A percentile compares a stretch with the other conserved stretches of the same genome.
These are phyloP conservation scores for Pythium volutum DNA, from an alignment of 352 stramenopile species.

Conservation along the genomic window DNA sequence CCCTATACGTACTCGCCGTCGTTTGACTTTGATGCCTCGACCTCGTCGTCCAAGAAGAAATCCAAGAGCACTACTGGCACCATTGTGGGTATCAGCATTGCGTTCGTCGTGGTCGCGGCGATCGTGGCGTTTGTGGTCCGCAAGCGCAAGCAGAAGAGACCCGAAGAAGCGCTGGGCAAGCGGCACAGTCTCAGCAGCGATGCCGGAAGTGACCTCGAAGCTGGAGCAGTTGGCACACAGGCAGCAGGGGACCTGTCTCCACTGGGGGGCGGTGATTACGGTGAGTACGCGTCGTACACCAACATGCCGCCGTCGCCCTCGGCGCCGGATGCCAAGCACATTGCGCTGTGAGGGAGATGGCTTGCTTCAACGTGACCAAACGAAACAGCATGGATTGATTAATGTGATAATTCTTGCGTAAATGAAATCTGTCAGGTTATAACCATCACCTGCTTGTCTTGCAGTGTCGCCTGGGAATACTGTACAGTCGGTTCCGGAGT, in stretches of 20 bases:
- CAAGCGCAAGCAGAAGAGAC: constrained; percentile 1
- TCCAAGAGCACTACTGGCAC: background rate
- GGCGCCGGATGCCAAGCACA: background rate
- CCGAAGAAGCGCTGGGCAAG: background rate
- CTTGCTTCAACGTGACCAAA: too few relatives aligned
- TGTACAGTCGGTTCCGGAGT: too few relatives aligned
- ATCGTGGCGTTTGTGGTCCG: background rate
- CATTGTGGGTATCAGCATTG: background rate
- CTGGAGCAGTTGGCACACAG: background rate
- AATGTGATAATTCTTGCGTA: too few relatives aligned
- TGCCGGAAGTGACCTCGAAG: background rate
- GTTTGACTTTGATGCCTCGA: constrained; percentile 1
- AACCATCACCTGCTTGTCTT: too few relatives aligned
- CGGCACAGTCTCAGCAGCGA: background rate
- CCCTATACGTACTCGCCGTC: background rate
- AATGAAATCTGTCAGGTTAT: too few relatives aligned
- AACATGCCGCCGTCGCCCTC: background rate
- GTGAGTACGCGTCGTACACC: background rate
- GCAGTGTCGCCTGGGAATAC: too few relatives aligned
- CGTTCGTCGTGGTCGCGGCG: background rate
- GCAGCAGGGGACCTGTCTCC: background rate
- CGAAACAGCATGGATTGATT: too few relatives aligned
- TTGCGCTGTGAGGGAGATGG: background rate
- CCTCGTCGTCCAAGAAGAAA: constrained; percentile 3
- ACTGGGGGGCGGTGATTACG: background rate